Base-by-base conservation (phyloP, 2,329 filamentous ascomycete genomes). In the Dothideomycetes sp. region DNA sequence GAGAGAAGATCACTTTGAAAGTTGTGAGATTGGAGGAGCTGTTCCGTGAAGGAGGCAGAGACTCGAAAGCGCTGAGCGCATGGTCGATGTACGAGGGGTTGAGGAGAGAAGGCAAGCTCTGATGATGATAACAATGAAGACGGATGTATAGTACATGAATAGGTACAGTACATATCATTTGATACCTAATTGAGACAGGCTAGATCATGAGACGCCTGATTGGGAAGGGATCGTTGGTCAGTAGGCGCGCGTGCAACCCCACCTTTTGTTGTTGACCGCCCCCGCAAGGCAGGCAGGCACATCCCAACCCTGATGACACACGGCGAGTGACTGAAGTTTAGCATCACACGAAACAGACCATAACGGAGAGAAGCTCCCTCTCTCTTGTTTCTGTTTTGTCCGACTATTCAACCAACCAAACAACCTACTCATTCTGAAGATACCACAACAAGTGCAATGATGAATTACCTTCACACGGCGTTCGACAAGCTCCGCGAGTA, bases 401-500 rank as follows among this genome's bases (percentile, higher is more conserved):
- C 5, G 16, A 20, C 29, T 16, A 5, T 13, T 20, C 16, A 19
- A 4, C 17, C 30, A 12, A n/a, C 17, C n/a, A n/a, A n/a, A 25
- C 37, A 20, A 8, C 16, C 15, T 1, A n/a, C 16, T 13, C 9
- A 17, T n/a, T n/a, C n/a, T n/a, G n/a, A n/a, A n/a, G n/a, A n/a
- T n/a, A 33, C 15, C 16, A 25, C 20, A 23, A 7, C 29, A n/a
- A 18, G n/a, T 12, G 25, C 13, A 24, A 46, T 35, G 15, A 94
- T 94, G 85, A 81, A 88, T 68, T 75, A 95, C 56, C 86, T 93
- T 64, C 94, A 87, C 42, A 89, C 86, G 37, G 54, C 58, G 47
- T 80, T 95, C 61, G 91, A 94, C 63, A 86, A 81, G 53, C 79
- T 94, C 58, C 84, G 89, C 53, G 91, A 96, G 66, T 89, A 93